Conservation (phyloP, 257 asterid genomes). For the Solanum habrochaites region DNA sequence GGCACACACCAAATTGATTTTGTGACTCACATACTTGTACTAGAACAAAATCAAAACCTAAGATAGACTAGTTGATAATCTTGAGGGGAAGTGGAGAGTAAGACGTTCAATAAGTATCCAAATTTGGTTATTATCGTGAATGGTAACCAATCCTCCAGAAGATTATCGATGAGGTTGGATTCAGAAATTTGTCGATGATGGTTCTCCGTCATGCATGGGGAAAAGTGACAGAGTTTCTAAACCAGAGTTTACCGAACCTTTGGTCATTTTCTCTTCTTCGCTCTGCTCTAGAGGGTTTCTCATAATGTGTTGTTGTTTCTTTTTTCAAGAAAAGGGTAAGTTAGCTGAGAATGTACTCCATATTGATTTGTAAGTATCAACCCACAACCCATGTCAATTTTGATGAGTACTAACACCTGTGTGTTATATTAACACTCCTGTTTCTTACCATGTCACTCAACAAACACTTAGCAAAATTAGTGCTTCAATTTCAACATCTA, state of each 20-base stretch:
- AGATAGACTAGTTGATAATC: too few relatives aligned
- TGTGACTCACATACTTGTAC: not conserved
- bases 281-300: conserved; percentile 55
- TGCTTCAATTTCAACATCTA: not conserved
- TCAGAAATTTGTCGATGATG: conserved; percentile 11
- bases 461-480: not conserved
- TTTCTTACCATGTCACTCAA: not conserved
- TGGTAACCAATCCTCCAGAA: conserved; percentile 5
- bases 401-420: conserved; percentile 1
- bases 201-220: conserved; percentile 70
- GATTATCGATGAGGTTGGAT: not conserved
- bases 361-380: conserved; percentile 11
- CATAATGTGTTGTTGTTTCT: conserved; percentile 9
- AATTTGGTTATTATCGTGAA: not conserved
- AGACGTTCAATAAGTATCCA: conserved; percentile 46
- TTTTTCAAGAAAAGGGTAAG: conserved; percentile 52
- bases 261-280: conserved; percentile 13
- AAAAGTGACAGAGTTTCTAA: conserved; percentile 84
- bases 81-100: conserved; percentile 57
- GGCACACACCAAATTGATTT: not conserved
- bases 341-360: conserved; percentile 2
- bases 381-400: conserved; percentile 41
- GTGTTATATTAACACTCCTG: not conserved
- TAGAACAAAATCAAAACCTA: too few relatives aligned
- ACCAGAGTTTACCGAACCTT: conserved; percentile 3